phyloP scores from a whole-genome alignment of 1,139 yeast species.

The Zygoascus hellenicus region DNA sequence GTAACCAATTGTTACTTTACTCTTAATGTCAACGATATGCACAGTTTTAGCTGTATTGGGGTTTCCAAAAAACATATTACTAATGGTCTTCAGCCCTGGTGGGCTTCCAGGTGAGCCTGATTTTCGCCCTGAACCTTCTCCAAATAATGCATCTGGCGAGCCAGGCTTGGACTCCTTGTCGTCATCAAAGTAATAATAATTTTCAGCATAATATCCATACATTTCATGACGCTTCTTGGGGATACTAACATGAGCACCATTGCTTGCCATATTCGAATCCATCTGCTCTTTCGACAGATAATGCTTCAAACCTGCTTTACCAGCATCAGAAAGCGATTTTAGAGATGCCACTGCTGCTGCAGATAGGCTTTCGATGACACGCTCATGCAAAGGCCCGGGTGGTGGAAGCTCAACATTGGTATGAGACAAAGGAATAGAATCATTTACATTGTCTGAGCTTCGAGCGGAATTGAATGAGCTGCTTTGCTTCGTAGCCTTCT shows the following conservation, averaged over 20 bases:
- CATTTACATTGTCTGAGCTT: not conserved
- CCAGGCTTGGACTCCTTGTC: not conserved
- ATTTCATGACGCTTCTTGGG: slow-evolving; percentile 2
- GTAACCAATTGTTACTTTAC: slow-evolving; percentile 43
- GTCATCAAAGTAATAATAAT: slow-evolving; percentile 6
- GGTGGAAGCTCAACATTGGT: slow-evolving; percentile 30
- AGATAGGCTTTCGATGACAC: slow-evolving; percentile 26
- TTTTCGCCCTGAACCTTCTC: not conserved
- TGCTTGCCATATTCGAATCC: not conserved
- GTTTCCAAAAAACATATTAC: slow-evolving; percentile 17
- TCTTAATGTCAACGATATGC: slow-evolving; percentile 44
- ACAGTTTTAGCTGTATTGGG: slow-evolving; percentile 15
- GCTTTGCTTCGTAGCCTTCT: slow-evolving; percentile 1
- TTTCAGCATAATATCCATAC: slow-evolving; percentile 7
- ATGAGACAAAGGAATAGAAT: slow-evolving; percentile 9
- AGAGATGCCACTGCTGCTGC: slow-evolving; percentile 29
- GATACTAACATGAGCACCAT: not conserved
- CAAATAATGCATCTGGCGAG: not conserved
- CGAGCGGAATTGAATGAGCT: not conserved
- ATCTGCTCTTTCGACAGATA: slow-evolving; percentile 19
- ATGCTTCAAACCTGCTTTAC: slow-evolving; percentile 27
- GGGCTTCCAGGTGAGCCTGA: not conserved
- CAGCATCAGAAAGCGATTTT: slow-evolving; percentile 28
- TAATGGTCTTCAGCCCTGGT: slow-evolving; percentile 13
- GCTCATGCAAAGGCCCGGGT: slow-evolving; percentile 27